These are phyloP conservation scores for Thuidium tamariscinum DNA, from an alignment of 225 moss, liverwort and hornwort species.

Conservation along the genomic window DNA sequence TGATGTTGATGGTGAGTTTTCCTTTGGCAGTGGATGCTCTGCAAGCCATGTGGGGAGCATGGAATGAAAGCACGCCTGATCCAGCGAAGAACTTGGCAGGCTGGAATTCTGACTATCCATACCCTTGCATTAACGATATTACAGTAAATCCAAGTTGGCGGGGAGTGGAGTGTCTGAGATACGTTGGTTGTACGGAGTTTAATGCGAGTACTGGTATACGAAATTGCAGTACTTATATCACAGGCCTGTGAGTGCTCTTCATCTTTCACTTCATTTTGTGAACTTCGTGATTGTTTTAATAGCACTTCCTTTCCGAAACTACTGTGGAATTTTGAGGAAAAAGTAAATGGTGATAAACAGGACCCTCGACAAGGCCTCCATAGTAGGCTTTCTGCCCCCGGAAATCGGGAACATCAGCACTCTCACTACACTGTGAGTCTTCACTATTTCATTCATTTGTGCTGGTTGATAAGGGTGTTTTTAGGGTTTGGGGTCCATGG, in stretches of 20 bases:
- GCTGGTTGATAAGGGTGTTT: neutral
- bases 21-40: neutral
- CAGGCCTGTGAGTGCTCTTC: neutral
- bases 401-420: neutral
- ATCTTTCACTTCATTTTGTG: neutral
- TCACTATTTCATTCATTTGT: neutral
- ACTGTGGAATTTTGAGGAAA: neutral
- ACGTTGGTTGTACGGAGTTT: neutral
- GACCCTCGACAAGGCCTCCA: neutral
- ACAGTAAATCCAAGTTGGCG: neutral
- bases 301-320: neutral
- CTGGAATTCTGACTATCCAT: rapidly evolving
- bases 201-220: rapidly evolving
- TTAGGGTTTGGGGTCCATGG: no score
- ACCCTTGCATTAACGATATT: no score
- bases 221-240: neutral
- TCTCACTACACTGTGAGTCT: neutral
- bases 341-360: neutral
- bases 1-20: neutral
- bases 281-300: neutral
- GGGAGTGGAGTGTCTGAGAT: neutral
- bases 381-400: neutral
- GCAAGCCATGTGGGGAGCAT: neutral
- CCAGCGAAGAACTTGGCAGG: neutral
- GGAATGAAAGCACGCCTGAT: neutral